Percentiles rank a stretch among this genome's conserved stretches.
Conservation (phyloP, 768 basidiomycete species). For the Xerocomus brunneocitrinus region DNA sequence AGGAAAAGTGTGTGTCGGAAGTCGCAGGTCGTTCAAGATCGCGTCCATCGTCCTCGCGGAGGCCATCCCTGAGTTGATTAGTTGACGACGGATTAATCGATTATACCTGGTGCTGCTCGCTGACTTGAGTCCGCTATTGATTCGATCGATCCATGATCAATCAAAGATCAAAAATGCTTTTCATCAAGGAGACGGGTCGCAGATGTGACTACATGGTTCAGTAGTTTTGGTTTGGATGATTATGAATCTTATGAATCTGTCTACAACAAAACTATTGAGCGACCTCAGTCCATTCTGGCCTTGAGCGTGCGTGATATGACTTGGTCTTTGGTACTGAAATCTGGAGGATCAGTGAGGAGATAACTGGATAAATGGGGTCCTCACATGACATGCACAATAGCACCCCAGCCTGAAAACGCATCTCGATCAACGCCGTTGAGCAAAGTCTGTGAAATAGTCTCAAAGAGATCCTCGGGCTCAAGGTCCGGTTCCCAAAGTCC, state of each 20-base stretch:
- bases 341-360: slow-evolving; percentile 5
- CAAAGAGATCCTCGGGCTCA: slow-evolving; percentile 94
- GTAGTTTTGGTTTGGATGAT: too few relatives aligned
- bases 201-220: too few relatives aligned
- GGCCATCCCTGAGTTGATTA: slow-evolving; percentile 4
- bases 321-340: slow-evolving; percentile 61
- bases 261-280: slow-evolving; percentile 16
- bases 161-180: neutral
- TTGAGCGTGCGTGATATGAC: slow-evolving; percentile 84
- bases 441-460: slow-evolving; percentile 95
- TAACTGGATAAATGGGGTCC: slow-evolving; percentile 27
- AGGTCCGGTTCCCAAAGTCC: slow-evolving; percentile 98
- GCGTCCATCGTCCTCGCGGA: slow-evolving; percentile 3
- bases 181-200: too few relatives aligned
- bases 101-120: neutral
- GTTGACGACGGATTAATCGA: neutral
- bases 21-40: slow-evolving; percentile 11
- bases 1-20: slow-evolving; percentile 14
- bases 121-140: too few relatives aligned
- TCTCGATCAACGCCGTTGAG: slow-evolving; percentile 95
- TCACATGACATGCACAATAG: slow-evolving; percentile 92
- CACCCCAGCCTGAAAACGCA: slow-evolving; percentile 96
- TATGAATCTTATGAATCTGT: neutral
- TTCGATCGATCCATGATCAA: neutral
- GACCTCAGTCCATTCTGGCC: slow-evolving; percentile 80